phyloP scores from a whole-genome alignment of 371 early-diverging fungal species.

The Actinomucor elegans region DNA sequence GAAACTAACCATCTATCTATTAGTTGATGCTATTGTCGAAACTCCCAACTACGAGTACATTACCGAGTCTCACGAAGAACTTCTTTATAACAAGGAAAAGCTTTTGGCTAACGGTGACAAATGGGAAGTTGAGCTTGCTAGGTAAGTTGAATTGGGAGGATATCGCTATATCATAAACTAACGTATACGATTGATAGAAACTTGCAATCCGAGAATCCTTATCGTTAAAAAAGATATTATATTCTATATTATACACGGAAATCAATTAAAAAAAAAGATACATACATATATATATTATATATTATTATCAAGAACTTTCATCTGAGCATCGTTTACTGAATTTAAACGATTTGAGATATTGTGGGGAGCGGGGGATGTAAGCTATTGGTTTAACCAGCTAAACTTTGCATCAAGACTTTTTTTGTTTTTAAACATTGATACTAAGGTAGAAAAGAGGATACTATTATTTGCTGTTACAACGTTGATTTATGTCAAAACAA shows the following conservation, averaged over 20 bases:
- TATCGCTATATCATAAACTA: background rate
- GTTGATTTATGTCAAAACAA: too few relatives aligned
- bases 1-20: background rate
- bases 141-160: slow-evolving; percentile 28
- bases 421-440: too few relatives aligned
- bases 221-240: slow-evolving; percentile 66
- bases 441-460: too few relatives aligned
- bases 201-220: slow-evolving; percentile 63
- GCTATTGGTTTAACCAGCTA: too few relatives aligned
- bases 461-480: too few relatives aligned
- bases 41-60: slow-evolving; percentile 96
- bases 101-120: slow-evolving; percentile 96
- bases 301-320: too few relatives aligned
- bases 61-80: slow-evolving; percentile 95
- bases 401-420: too few relatives aligned
- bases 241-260: slow-evolving; percentile 9
- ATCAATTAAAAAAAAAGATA: slow-evolving; percentile 6
- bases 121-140: slow-evolving; percentile 92
- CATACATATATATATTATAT: background rate
- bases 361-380: too few relatives aligned
- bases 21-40: slow-evolving; percentile 98
- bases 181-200: slow-evolving; percentile 49
- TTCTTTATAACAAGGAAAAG: slow-evolving; percentile 98
- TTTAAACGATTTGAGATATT: too few relatives aligned
- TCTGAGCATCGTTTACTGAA: too few relatives aligned